phyloP scores from a whole-genome alignment of 306 rosid genomes.

The Castanea sativa region DNA sequence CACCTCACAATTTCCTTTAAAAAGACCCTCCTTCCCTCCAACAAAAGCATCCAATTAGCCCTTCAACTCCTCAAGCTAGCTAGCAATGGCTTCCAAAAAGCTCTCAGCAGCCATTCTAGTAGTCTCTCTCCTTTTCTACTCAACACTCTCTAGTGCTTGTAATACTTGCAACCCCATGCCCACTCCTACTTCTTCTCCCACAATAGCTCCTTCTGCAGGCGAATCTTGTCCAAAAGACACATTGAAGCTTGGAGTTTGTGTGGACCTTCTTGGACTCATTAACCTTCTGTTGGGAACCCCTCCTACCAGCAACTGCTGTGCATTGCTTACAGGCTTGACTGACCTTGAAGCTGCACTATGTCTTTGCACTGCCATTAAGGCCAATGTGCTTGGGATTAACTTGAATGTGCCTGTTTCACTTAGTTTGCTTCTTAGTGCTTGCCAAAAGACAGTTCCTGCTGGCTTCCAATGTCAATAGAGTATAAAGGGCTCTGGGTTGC shows the following conservation, averaged over 20 bases:
- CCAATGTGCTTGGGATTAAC: slow-evolving; percentile 68
- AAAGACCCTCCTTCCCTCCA: slow-evolving; percentile 5
- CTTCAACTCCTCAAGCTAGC: neutral
- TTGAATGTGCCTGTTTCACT: slow-evolving; percentile 58
- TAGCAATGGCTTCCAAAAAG: slow-evolving; percentile 50
- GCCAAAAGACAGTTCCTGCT: slow-evolving; percentile 67
- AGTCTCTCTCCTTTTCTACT: slow-evolving; percentile 50
- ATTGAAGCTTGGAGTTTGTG: slow-evolving; percentile 66
- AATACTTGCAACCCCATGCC: slow-evolving; percentile 25
- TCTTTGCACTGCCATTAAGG: slow-evolving; percentile 78
- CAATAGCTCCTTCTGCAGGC: neutral
- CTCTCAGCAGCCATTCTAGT: slow-evolving; percentile 39
- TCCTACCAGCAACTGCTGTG: slow-evolving; percentile 53
- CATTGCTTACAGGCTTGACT: slow-evolving; percentile 56
- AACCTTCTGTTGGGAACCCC: slow-evolving; percentile 49
- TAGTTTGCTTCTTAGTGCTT: slow-evolving; percentile 63
- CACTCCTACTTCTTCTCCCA: slow-evolving; percentile 1
- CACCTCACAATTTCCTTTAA: slow-evolving; percentile 49
- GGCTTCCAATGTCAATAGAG: slow-evolving; percentile 51
- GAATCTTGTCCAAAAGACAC: slow-evolving; percentile 53
- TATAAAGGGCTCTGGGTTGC: neutral
- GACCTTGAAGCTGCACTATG: slow-evolving; percentile 74
- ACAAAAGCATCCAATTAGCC: slow-evolving; percentile 7
- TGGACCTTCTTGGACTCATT: slow-evolving; percentile 50
- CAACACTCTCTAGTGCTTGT: slow-evolving; percentile 40